A percentile compares a stretch with the other conserved stretches of the same genome.
phyloP scores from a whole-genome alignment of 371 early-diverging fungal species.

The Cladochytrium tenue region DNA sequence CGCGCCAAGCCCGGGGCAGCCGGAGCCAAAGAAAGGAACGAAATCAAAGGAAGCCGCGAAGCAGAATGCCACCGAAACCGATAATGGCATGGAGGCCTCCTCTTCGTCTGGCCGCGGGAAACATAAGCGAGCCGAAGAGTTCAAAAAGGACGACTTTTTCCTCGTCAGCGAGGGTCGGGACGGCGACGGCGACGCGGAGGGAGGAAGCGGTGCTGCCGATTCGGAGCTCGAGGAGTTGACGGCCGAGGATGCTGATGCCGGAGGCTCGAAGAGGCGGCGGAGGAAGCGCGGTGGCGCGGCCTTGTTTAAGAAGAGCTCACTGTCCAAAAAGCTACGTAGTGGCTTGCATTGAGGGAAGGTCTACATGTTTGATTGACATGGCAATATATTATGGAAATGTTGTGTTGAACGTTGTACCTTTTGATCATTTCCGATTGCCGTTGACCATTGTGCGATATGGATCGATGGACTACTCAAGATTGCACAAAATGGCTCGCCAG shows the following conservation, averaged over 20 bases:
- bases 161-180: not conserved
- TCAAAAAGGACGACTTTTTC: constrained; percentile 27
- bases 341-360: no score
- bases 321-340: not conserved
- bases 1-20: not conserved
- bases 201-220: not conserved
- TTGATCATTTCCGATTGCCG: no score
- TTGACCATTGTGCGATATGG: no score
- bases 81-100: constrained; percentile 6
- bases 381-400: no score
- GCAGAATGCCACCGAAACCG: not conserved
- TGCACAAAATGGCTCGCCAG: not conserved
- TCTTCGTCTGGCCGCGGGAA: not conserved
- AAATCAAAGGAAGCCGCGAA: not conserved
- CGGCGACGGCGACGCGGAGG: not conserved
- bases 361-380: no score
- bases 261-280: not conserved
- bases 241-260: not conserved
- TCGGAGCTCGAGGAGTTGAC: constrained; percentile 5
- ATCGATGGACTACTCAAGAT: constrained; percentile 22
- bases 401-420: no score
- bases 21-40: not conserved
- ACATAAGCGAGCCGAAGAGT: constrained; percentile 10
- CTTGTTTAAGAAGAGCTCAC: not conserved
- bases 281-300: not conserved